phyloP scores from a whole-genome alignment of 2,329 filamentous ascomycete genomes.

The Trichocomaceae sp. region DNA sequence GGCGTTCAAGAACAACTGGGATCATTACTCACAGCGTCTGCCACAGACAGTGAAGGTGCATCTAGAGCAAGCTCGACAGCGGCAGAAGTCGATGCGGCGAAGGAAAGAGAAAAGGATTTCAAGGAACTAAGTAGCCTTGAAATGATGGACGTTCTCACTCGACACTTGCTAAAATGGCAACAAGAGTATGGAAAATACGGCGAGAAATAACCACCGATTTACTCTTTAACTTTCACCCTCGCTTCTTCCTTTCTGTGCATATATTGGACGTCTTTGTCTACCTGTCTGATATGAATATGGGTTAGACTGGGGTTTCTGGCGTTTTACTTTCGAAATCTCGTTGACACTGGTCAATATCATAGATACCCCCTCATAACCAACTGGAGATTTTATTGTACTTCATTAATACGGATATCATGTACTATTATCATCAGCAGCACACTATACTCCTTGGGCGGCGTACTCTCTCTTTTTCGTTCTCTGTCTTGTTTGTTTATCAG shows the following conservation, averaged over 20 bases:
- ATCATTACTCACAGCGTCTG: constrained; percentile 21
- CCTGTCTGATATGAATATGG: constrained; percentile 7
- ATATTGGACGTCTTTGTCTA: constrained; percentile 6
- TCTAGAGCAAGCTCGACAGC: constrained; percentile 9
- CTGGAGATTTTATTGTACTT: not conserved
- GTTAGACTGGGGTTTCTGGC: constrained; percentile 5
- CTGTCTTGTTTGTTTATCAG: not conserved
- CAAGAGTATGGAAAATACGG: constrained; percentile 57
- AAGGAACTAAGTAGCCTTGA: constrained; percentile 70
- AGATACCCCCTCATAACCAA: not conserved
- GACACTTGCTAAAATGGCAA: constrained; percentile 79
- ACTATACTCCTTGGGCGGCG: not conserved
- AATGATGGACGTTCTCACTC: constrained; percentile 83
- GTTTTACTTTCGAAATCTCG: constrained; percentile 2
- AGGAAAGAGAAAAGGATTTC: constrained; percentile 52
- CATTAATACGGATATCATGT: not conserved
- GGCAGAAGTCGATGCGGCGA: constrained; percentile 21
- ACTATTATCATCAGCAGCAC: not conserved
- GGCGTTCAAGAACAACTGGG: constrained; percentile 32
- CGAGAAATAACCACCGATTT: constrained; percentile 32
- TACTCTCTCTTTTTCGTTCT: not conserved
- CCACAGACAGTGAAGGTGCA: constrained; percentile 22
- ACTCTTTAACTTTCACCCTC: constrained; percentile 11
- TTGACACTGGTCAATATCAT: not conserved
- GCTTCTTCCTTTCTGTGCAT: constrained; percentile 15